Percentiles rank a stretch among this genome's conserved stretches.
phyloP scores from a whole-genome alignment of 2,329 filamentous ascomycete genomes.

The Trichoderma cornu-damae region DNA sequence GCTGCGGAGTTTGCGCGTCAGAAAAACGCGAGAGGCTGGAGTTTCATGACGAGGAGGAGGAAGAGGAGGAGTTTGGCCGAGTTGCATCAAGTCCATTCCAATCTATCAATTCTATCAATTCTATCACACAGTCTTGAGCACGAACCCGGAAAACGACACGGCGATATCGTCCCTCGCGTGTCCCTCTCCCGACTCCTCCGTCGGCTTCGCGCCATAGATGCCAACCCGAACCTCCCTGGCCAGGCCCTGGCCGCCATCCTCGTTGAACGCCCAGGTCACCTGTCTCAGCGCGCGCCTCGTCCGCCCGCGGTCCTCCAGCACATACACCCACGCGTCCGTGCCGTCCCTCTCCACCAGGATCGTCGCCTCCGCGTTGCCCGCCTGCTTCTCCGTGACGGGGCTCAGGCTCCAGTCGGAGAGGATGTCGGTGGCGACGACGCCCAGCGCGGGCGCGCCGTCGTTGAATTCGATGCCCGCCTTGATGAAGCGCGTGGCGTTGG shows the following conservation, averaged over 20 bases:
- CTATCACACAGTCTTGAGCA: conserved; percentile 7
- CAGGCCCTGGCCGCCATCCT: conserved; percentile 17
- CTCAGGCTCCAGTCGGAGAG: conserved; percentile 22
- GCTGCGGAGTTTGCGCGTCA: neutral
- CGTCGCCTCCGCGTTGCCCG: conserved; percentile 15
- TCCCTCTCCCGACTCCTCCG: conserved; percentile 16
- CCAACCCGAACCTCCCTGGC: conserved; percentile 18
- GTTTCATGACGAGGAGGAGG: too few relatives aligned
- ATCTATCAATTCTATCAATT: neutral
- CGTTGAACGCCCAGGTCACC: conserved; percentile 21
- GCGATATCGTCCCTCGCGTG: conserved; percentile 16
- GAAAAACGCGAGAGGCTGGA: too few relatives aligned
- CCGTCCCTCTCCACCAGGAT: conserved; percentile 19
- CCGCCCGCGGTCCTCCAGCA: conserved; percentile 6
- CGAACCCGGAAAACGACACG: conserved; percentile 19
- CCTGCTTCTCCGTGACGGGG: conserved; percentile 18
- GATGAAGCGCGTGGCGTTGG: conserved; percentile 19
- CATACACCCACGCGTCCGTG: conserved; percentile 22
- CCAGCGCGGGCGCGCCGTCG: conserved; percentile 19
- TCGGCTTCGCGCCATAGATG: conserved; percentile 22
- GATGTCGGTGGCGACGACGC: conserved; percentile 20
- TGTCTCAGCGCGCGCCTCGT: conserved; percentile 19
- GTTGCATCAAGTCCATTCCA: neutral
- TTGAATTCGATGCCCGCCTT: conserved; percentile 22
- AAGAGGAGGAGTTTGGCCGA: too few relatives aligned